phyloP scores from a whole-genome alignment of 208 protist genomes.

The Acanthamoeba triangularis region DNA sequence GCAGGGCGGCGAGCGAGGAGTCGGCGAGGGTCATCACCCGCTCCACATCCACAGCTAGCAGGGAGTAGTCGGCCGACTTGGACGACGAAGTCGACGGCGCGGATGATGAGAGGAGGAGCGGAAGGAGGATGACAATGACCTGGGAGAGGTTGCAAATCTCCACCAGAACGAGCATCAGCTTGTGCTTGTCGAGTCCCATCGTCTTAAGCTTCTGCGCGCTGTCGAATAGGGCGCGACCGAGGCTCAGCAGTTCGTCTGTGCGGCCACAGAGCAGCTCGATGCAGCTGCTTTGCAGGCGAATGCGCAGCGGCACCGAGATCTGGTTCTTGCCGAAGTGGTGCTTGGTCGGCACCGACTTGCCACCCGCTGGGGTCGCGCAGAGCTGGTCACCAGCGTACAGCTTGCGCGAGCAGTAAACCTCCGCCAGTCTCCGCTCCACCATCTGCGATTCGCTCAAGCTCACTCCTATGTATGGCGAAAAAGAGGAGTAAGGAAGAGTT shows the following conservation, averaged over 20 bases:
- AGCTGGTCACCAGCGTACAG: background rate
- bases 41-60: background rate
- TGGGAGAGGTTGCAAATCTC: constrained; percentile 54
- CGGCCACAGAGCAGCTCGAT: constrained; percentile 3
- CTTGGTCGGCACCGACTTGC: background rate
- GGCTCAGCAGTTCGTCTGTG: constrained; percentile 10
- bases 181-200: constrained; percentile 63
- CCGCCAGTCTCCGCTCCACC: background rate
- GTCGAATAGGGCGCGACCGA: constrained; percentile 30
- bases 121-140: constrained; percentile 9
- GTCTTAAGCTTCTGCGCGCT: constrained; percentile 60
- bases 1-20: background rate
- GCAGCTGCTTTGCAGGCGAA: constrained; percentile 52
- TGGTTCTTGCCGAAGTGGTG: constrained; percentile 26
- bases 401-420: background rate
- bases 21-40: constrained; percentile 29
- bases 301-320: constrained; percentile 27
- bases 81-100: background rate
- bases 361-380: background rate
- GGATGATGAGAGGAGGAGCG: background rate
- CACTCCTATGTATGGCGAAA: background rate
- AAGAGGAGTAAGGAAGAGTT: background rate
- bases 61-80: background rate
- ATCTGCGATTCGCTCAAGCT: background rate
- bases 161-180: constrained; percentile 38